A percentile compares a stretch with the other conserved stretches of the same genome.
phyloP scores from a whole-genome alignment of 2,329 filamentous ascomycete species.

The Penicillium sp. region DNA sequence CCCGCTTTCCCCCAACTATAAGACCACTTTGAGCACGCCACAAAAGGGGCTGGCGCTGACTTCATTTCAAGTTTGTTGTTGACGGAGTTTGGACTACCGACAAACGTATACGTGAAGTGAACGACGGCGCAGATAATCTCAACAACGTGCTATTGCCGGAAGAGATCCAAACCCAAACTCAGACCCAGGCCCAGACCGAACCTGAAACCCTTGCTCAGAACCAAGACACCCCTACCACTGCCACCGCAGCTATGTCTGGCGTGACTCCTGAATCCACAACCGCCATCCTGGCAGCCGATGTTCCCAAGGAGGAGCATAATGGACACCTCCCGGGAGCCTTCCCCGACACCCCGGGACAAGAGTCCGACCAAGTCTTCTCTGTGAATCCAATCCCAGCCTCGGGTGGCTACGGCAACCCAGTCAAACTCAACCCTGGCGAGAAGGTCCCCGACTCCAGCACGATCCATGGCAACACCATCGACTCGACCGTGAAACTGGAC shows the following conservation, averaged over 20 bases:
- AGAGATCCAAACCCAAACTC: conserved; percentile 54
- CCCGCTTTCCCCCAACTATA: conserved; percentile 25
- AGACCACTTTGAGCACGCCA: conserved; percentile 13
- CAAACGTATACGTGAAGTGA: conserved; percentile 75
- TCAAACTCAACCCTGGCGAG: conserved; percentile 76
- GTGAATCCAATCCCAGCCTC: conserved; percentile 62
- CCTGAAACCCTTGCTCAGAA: conserved; percentile 3
- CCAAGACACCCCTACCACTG: conserved; percentile 4
- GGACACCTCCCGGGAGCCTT: conserved; percentile 63
- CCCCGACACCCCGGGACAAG: conserved; percentile 67
- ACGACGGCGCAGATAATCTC: conserved; percentile 77
- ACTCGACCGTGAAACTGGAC: conserved; percentile 66
- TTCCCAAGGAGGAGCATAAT: conserved; percentile 58
- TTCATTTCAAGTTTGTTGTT: conserved; percentile 74
- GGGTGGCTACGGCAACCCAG: conserved; percentile 69
- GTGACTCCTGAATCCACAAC: conserved; percentile 71
- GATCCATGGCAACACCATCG: conserved; percentile 69
- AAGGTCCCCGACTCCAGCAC: conserved; percentile 68
- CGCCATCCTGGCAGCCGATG: conserved; percentile 55
- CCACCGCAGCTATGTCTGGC: conserved; percentile 52
- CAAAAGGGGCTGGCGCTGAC: conserved; percentile 8
- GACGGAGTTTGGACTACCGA: conserved; percentile 89
- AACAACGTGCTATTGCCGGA: conserved; percentile 88
- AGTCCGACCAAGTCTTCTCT: conserved; percentile 41
- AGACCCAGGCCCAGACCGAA: conserved; percentile 5